These are phyloP conservation scores for Phoma sp. DNA, from an alignment of 2,329 filamentous ascomycete species.

Conservation along the genomic window DNA sequence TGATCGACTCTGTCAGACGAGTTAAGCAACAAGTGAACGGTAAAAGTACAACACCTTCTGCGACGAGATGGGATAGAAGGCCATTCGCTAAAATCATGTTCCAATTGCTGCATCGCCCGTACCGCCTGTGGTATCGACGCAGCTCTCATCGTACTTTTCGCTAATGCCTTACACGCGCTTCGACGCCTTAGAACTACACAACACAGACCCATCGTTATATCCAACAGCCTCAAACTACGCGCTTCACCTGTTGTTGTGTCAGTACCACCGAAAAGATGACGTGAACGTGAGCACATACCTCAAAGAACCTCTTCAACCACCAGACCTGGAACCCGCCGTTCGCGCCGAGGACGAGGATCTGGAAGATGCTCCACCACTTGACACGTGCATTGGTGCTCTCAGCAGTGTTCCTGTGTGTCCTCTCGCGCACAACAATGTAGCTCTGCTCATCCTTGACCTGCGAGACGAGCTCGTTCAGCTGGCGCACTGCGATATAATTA, in stretches of 20 bases:
- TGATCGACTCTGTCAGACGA: too few species aligned
- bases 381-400: slow-evolving; percentile 97
- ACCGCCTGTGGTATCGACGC: background rate
- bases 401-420: slow-evolving; percentile 96
- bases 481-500: slow-evolving; percentile 66
- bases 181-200: slow-evolving; percentile 27
- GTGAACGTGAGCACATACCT: slow-evolving; percentile 57
- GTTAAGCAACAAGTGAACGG: too few species aligned
- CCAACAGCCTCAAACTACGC: slow-evolving; percentile 33
- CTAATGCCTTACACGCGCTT: slow-evolving; percentile 9
- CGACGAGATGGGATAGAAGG: background rate
- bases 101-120: slow-evolving; percentile 1
- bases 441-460: slow-evolving; percentile 98
- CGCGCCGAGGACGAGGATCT: slow-evolving; percentile 84
- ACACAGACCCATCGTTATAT: background rate
- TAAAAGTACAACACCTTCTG: too few species aligned
- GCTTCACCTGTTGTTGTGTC: slow-evolving; percentile 37
- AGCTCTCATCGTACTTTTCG: slow-evolving; percentile 7
- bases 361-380: slow-evolving; percentile 99
- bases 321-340: slow-evolving; percentile 98
- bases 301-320: slow-evolving; percentile 99
- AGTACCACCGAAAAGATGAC: slow-evolving; percentile 20
- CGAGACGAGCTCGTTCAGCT: slow-evolving; percentile 81
- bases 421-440: slow-evolving; percentile 94
- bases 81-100: background rate